Percentiles rank a stretch among this genome's conserved stretches.
Evolutionary conservation across 257 asterid genomes (phyloP).

Genomic region (Gardenia jasminoides): DNA sequence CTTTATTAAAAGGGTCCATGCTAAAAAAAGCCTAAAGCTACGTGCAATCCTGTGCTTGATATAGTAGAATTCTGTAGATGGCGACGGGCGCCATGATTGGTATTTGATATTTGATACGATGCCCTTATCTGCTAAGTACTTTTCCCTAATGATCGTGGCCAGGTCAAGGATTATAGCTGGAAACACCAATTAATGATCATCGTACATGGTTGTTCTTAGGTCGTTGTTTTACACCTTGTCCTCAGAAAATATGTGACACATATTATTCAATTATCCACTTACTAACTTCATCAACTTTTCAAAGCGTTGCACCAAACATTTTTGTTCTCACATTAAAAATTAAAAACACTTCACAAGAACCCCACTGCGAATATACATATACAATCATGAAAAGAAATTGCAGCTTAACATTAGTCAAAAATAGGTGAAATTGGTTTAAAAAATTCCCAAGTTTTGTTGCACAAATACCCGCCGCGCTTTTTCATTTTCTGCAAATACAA

Average conservation of each 20-base stretch:
- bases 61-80: not conserved
- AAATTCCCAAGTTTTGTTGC: too few relatives aligned
- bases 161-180: not conserved
- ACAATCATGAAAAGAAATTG: too few relatives aligned
- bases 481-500: too few relatives aligned
- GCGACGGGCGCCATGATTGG: conserved; percentile 11
- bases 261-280: not conserved
- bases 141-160: not conserved
- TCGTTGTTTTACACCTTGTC: too few relatives aligned
- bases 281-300: not conserved
- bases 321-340: not conserved
- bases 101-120: too few relatives aligned
- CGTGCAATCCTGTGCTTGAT: not conserved
- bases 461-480: too few relatives aligned
- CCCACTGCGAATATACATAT: not conserved
- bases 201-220: not conserved
- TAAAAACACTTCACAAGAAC: not conserved
- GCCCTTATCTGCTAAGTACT: not conserved
- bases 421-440: too few relatives aligned
- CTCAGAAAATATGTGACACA: not conserved
- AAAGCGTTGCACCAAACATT: not conserved
- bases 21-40: too few relatives aligned
- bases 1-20: too few relatives aligned
- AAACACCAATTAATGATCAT: not conserved
- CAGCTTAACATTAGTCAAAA: not conserved